A percentile compares a stretch with the other conserved stretches of the same genome.
phyloP scores from a whole-genome alignment of 2,329 filamentous ascomycete genomes.

The Orbilia oligospora region DNA sequence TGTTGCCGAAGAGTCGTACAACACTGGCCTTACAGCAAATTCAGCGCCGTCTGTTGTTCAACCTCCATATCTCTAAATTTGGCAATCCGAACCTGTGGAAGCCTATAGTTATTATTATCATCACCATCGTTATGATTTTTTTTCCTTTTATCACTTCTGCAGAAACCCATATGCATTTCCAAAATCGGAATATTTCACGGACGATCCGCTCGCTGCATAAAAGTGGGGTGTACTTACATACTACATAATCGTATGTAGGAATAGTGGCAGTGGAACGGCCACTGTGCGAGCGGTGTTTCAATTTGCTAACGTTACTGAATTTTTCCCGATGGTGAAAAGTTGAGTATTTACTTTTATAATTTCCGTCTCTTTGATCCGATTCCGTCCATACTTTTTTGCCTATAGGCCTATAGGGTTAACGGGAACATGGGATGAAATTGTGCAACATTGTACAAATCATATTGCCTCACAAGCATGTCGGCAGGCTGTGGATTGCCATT shows the following conservation, averaged over 20 bases:
- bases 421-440: constrained; percentile 26
- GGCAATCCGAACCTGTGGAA: constrained; percentile 49
- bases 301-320: constrained; percentile 4
- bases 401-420: constrained; percentile 35
- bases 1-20: constrained; percentile 14
- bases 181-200: constrained; percentile 58
- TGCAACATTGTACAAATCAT: constrained; percentile 53
- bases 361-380: background rate
- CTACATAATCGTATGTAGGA: background rate
- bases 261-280: background rate
- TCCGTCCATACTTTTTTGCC: constrained; percentile 1
- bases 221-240: constrained; percentile 38
- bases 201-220: constrained; percentile 57
- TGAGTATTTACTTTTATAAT: constrained; percentile 22
- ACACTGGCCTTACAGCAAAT: constrained; percentile 8
- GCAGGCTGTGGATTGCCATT: constrained; percentile 13
- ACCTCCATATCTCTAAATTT: constrained; percentile 41
- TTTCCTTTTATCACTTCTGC: constrained; percentile 7
- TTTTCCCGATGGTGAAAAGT: constrained; percentile 4
- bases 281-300: constrained; percentile 11
- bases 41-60: constrained; percentile 6
- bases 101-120: constrained; percentile 1
- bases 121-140: too few species aligned
- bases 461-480: constrained; percentile 23
- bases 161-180: constrained; percentile 29